Percentiles rank a stretch among this genome's conserved stretches.
Evolutionary conservation across 2,329 filamentous ascomycete genomes (phyloP).

Genomic region (Dactylella cylindrospora): DNA sequence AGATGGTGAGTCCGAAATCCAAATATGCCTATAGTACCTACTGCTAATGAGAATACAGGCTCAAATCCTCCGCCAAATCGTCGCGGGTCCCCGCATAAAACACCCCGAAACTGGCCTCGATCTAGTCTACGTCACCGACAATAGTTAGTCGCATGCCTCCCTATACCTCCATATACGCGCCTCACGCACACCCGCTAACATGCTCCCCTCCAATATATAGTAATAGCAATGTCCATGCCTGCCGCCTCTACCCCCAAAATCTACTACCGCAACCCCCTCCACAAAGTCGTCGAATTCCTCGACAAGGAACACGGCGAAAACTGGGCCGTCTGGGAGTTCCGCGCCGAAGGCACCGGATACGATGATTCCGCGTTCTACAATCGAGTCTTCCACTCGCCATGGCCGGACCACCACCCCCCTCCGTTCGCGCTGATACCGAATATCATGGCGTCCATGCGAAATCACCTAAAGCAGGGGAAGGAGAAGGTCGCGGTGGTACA

Average conservation of each 20-base stretch:
- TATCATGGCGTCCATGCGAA: slow-evolving; percentile 88
- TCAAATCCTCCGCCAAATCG: slow-evolving; percentile 76
- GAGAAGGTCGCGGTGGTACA: slow-evolving; percentile 83
- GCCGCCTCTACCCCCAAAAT: slow-evolving; percentile 84
- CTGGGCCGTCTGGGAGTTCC: slow-evolving; percentile 98
- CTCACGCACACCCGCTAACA: slow-evolving; percentile 13
- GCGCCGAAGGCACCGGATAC: slow-evolving; percentile 93
- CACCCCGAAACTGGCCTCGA: slow-evolving; percentile 88
- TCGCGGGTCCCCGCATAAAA: slow-evolving; percentile 79
- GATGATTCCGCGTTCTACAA: slow-evolving; percentile 85
- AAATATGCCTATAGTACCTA: not conserved
- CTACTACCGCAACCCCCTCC: slow-evolving; percentile 90
- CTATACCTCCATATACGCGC: slow-evolving; percentile 47
- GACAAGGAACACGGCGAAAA: slow-evolving; percentile 77
- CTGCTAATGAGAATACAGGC: slow-evolving; percentile 17
- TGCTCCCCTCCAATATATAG: slow-evolving; percentile 50
- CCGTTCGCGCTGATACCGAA: slow-evolving; percentile 85
- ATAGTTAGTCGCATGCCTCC: slow-evolving; percentile 62
- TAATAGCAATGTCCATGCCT: slow-evolving; percentile 78
- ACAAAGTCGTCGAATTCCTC: slow-evolving; percentile 82
- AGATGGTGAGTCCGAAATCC: slow-evolving; percentile 23
- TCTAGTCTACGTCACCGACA: slow-evolving; percentile 90
- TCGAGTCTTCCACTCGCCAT: slow-evolving; percentile 86
- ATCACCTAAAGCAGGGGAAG: slow-evolving; percentile 68
- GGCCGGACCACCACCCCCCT: slow-evolving; percentile 95